Conservation (phyloP, 2,329 filamentous ascomycete genomes). For the Teratosphaeria destructans region DNA sequence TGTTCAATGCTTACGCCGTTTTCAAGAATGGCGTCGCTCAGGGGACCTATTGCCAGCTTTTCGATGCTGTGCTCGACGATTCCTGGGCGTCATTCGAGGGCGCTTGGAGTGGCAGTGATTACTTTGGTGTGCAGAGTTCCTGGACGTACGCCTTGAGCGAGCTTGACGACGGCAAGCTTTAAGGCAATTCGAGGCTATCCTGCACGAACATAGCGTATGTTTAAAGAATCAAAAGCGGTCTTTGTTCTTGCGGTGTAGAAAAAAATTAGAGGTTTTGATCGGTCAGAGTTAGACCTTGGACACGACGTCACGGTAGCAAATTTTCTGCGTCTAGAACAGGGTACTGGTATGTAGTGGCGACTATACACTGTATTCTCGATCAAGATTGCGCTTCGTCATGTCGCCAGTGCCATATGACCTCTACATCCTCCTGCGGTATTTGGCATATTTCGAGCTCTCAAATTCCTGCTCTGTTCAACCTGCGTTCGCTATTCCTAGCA, state of each 20-base stretch:
- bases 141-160: slow-evolving; percentile 13
- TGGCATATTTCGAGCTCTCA: background rate
- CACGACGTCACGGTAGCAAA: no score
- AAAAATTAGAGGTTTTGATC: no score
- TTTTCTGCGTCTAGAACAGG: no score
- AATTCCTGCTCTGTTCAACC: background rate
- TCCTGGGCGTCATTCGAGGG: slow-evolving; percentile 13
- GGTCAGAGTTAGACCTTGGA: no score
- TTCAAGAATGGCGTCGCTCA: slow-evolving; percentile 17
- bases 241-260: no score
- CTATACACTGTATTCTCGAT: background rate
- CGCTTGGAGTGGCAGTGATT: slow-evolving; percentile 9
- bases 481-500: background rate
- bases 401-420: background rate
- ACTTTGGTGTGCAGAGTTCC: slow-evolving; percentile 13
- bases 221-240: no score
- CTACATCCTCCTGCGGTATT: background rate
- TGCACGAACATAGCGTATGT: no score
- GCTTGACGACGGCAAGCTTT: slow-evolving; percentile 3
- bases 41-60: slow-evolving; percentile 24
- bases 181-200: background rate
- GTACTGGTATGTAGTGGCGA: background rate
- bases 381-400: background rate
- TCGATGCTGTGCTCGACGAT: slow-evolving; percentile 7
- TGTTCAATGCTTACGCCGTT: slow-evolving; percentile 22